Base-by-base conservation (phyloP, 371 early-diverging fungal genomes). In the Chytridiales sp. region DNA sequence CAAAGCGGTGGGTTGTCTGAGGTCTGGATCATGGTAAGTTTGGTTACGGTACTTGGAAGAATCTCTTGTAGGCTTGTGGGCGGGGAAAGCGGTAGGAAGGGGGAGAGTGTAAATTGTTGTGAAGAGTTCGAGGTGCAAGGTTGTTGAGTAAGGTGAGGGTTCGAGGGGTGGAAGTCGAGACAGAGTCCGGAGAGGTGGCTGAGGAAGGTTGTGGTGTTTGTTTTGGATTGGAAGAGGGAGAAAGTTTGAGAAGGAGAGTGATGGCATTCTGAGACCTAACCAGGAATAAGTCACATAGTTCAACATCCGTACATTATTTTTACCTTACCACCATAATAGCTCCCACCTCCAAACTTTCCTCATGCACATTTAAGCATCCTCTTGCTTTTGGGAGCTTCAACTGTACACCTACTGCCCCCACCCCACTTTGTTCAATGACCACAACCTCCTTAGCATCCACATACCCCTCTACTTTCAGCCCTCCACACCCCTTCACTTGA, bases 1-100 rank as follows among this genome's bases (percentile, higher is more conserved):
- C 65, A 64, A 1, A 55, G 54, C 4, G 54, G 54, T 15, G 54
- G 54, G 22, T 26, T 4, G 35, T 54, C 54, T 3, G 39, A 54
- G 19, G 54, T 54, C 39, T 41, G 30, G 29, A 54, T 54, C 21
- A 31, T 5, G 15, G 29, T 42, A 17, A 4, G 19, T 31, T 15
- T 17, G 46, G n/a, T 21, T 29, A 22, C 15, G 29, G 53, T 39
- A 35, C n/a, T 44, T 27, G 40, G 19, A 30, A 19, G 49, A 38
- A 49, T 59, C 49, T n/a, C 47, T 59, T 9, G 50, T 26, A 9
- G 50, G 47, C 19, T 30, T 38, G 21, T 49, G 21, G 9, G 5
- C 17, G 15, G 59, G 59, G 19, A 59, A 36, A n/a, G 31, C 19
- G 13, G 46, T 26, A n/a, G 46, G n/a, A 0, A 26, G 26, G 13